Conservation (phyloP, 1,139 yeast genomes). For the Saccharomyces hybrid region DNA sequence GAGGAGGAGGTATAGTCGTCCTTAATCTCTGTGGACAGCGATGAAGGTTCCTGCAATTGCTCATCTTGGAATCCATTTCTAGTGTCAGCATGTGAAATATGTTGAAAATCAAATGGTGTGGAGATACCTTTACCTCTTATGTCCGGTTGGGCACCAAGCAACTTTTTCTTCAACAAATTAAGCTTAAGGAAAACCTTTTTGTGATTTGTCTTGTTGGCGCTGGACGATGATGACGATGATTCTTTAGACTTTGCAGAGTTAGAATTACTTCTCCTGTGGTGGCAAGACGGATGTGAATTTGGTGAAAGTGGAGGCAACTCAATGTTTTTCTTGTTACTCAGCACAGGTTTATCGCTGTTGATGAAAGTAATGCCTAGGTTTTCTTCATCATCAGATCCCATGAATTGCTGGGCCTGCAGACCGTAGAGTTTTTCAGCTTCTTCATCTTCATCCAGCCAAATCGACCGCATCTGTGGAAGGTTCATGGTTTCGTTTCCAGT, state of each 20-base stretch:
- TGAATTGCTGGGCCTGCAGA: constrained; percentile 2
- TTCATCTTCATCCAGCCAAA: constrained; percentile 37
- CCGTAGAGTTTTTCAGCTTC: constrained; percentile 29
- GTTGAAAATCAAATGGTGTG: constrained; percentile 27
- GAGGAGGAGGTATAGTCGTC: not conserved
- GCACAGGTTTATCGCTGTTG: constrained; percentile 31
- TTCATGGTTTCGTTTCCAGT: not conserved
- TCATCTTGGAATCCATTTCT: constrained; percentile 1
- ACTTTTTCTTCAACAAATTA: constrained; percentile 1
- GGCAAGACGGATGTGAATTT: constrained; percentile 16
- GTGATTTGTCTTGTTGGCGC: constrained; percentile 10
- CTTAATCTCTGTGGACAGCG: not conserved
- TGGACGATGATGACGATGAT: not conserved
- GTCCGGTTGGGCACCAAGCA: constrained; percentile 4
- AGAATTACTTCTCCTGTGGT: constrained; percentile 3
- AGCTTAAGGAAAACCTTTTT: not conserved
- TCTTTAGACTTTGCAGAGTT: constrained; percentile 2
- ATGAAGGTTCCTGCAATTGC: not conserved
- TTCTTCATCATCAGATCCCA: constrained; percentile 14
- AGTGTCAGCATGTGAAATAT: constrained; percentile 29
- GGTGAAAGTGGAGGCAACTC: constrained; percentile 28
- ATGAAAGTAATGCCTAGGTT: constrained; percentile 26
- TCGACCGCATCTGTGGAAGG: constrained; percentile 34
- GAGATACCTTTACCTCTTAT: constrained; percentile 14
- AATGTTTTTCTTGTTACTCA: constrained; percentile 28